Evolutionary conservation across 371 early-diverging fungal genomes (phyloP), one percentile per base, ranked within the genome.

Genomic region (Actinomortierella ambigua): DNA sequence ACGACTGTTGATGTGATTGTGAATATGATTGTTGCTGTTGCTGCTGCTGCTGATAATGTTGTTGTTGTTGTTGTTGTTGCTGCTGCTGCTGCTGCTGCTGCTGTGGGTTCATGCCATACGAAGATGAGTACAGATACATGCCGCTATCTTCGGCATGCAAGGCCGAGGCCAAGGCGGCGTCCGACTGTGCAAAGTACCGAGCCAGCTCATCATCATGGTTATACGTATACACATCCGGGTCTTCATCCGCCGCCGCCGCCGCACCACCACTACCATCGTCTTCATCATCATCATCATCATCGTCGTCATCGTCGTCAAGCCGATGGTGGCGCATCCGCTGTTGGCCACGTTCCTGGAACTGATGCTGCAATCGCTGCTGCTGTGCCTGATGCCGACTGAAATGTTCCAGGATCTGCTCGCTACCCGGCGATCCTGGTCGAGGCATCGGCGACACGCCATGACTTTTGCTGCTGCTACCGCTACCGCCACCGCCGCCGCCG

Each of bases 321-420:
- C 50, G 39, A 22, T 46, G 23, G 44, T 20, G 5, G 41, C 23
- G 28, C 50, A 24, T 23, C 50, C 44, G 26, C 42, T 54, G n/a
- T n/a, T n/a, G 18, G 52, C 57, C 24, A 8, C 17, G 53, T 17
- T 51, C 48, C 40, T 40, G 42, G 22, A 20, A 50, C 29, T 26
- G 58, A 34, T 47, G 53, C 27, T 59, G 63, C 64, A 34, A 34
- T 11, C 34, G 34, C 11, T 34, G 34, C 49, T 71, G 73, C 1
- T 63, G 63, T 17, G 66, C 63, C 34, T 73, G 75, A 39, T 55
- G 63, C 44, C 63, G 75, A 27, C 67, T 73, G 61, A 73, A 73
- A 46, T 73, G 75, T 6, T 57, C 67, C 43, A 73, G 66, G 9
- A 73, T 56, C n/a, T 73, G 61, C 40, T 63, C 57, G 28, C 57